phyloP scores from a whole-genome alignment of 169 alveolate species.

The Plasmodium adleri region DNA sequence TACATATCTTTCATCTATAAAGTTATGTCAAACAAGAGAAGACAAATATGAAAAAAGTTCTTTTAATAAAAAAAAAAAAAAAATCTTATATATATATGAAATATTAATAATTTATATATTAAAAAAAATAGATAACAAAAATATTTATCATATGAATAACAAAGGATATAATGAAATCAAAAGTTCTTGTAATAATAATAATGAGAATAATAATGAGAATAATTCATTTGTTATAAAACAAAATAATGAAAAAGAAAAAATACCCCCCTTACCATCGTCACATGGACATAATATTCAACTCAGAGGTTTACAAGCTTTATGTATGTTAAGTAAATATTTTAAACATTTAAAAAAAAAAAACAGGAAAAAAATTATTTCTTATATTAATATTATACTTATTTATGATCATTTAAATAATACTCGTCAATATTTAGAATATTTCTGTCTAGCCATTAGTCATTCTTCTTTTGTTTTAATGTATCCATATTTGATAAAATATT shows the following conservation, averaged over 20 bases:
- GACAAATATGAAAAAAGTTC: neutral
- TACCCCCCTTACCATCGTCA: conserved; percentile 79
- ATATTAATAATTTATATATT: neutral
- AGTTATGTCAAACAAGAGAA: neutral
- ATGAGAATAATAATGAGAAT: neutral
- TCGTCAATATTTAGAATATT: conserved; percentile 58
- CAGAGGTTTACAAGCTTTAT: conserved; percentile 77
- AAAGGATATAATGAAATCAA: neutral
- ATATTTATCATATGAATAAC: neutral
- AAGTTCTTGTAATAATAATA: neutral
- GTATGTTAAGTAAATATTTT: conserved; percentile 67
- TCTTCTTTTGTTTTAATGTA: conserved; percentile 49
- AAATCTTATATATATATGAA: neutral
- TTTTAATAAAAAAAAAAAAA: neutral
- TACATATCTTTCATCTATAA: neutral
- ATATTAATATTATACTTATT: conserved; percentile 19
- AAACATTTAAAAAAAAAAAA: conserved; percentile 19
- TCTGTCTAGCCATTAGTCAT: conserved; percentile 23
- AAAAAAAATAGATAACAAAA: conserved; percentile 2
- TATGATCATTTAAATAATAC: conserved; percentile 43
- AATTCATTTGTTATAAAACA: neutral
- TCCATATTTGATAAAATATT: conserved; percentile 28
- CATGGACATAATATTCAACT: conserved; percentile 75
- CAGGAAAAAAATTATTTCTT: conserved; percentile 22
- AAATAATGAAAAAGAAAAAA: neutral